Evolutionary conservation across 2,329 filamentous ascomycete genomes (phyloP).

Genomic region (Aureobasidium sp.): DNA sequence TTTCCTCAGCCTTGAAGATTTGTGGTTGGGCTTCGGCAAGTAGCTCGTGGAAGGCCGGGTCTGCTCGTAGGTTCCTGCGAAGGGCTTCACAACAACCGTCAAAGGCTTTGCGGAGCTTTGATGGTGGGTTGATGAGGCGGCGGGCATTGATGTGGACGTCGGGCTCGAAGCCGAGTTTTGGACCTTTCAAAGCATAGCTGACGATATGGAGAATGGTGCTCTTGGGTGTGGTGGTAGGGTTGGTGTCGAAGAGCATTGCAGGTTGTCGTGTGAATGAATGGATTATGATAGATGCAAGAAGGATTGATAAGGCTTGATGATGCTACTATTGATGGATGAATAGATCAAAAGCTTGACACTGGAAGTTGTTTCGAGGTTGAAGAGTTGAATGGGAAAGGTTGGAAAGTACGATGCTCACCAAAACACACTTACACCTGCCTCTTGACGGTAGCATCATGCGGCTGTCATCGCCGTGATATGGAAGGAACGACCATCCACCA

Average conservation of each 20-base stretch:
- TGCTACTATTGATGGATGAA: neutral
- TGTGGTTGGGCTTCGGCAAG: neutral
- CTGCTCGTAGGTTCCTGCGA: neutral
- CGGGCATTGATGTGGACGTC: neutral
- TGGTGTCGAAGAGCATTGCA: neutral
- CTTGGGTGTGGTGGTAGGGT: neutral
- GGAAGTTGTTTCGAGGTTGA: neutral
- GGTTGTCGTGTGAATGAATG: neutral
- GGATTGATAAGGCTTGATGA: neutral
- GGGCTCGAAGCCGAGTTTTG: neutral
- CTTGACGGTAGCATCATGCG: neutral
- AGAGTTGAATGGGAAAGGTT: neutral
- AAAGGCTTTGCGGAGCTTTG: neutral
- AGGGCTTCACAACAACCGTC: constrained; percentile 1
- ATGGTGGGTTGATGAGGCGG: neutral
- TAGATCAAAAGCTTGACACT: neutral
- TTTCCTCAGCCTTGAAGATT: neutral
- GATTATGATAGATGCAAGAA: neutral
- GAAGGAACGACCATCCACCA: neutral
- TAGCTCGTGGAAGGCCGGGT: neutral
- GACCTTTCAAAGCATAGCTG: neutral
- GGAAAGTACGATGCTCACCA: neutral
- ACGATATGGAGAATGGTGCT: neutral
- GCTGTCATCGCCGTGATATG: neutral
- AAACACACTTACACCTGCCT: neutral